These are phyloP conservation scores for Claviceps citrina DNA, from an alignment of 2,329 filamentous ascomycete genomes.

Conservation along the genomic window DNA sequence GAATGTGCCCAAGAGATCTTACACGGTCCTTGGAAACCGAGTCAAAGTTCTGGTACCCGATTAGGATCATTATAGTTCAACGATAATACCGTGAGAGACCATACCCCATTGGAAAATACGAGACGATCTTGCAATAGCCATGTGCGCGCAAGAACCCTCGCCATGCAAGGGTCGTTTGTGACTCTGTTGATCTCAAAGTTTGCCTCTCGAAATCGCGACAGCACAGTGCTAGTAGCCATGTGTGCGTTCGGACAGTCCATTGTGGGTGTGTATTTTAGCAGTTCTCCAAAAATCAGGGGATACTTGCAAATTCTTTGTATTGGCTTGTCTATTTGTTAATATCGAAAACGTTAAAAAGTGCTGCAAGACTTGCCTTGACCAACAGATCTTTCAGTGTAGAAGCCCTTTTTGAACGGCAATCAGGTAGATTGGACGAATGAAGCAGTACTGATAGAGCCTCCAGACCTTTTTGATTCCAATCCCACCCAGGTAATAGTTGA, in stretches of 20 bases:
- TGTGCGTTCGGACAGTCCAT: slow-evolving; percentile 74
- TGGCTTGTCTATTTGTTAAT: slow-evolving; percentile 38
- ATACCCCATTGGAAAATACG: slow-evolving; percentile 55
- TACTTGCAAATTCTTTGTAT: slow-evolving; percentile 89
- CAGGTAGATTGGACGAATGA: slow-evolving; percentile 49
- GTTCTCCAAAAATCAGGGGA: slow-evolving; percentile 68
- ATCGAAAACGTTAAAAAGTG: background rate
- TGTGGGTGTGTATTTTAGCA: slow-evolving; percentile 69
- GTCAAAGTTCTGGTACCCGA: slow-evolving; percentile 28
- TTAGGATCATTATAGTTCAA: background rate
- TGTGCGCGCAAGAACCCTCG: slow-evolving; percentile 60
- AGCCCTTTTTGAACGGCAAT: slow-evolving; percentile 53
- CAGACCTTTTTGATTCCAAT: slow-evolving; percentile 67
- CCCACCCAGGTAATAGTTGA: slow-evolving; percentile 56
- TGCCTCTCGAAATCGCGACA: slow-evolving; percentile 56
- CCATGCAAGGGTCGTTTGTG: slow-evolving; percentile 59
- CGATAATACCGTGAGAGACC: slow-evolving; percentile 8
- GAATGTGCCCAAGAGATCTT: slow-evolving; percentile 63
- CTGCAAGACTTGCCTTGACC: slow-evolving; percentile 52
- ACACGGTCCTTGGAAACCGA: slow-evolving; percentile 48
- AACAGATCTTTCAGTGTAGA: slow-evolving; percentile 73
- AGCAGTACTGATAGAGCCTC: slow-evolving; percentile 68
- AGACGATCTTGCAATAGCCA: slow-evolving; percentile 75
- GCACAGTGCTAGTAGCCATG: slow-evolving; percentile 58
- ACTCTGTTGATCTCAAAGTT: slow-evolving; percentile 71